phyloP scores from a whole-genome alignment of 805 yeast genomes.

The Zygosaccharomyces bisporus region DNA sequence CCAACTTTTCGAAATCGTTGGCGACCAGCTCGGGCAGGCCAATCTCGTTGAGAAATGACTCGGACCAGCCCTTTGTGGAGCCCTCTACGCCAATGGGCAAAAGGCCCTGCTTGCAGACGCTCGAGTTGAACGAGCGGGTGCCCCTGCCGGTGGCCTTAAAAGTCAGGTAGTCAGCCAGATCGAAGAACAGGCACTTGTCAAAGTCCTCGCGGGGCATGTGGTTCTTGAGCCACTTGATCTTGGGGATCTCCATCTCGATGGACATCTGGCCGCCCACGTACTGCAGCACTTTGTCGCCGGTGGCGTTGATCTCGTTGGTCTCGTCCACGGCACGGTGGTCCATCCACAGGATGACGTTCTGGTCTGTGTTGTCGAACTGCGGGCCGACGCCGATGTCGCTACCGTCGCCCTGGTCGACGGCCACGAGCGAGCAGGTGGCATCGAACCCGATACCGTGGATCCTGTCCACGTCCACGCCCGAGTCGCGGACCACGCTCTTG shows the following conservation, averaged over 20 bases:
- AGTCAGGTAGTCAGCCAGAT: slow-evolving; percentile 86
- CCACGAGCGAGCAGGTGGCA: slow-evolving; percentile 95
- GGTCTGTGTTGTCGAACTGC: slow-evolving; percentile 64
- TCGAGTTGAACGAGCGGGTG: slow-evolving; percentile 83
- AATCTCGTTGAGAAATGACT: slow-evolving; percentile 63
- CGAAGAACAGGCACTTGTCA: slow-evolving; percentile 72
- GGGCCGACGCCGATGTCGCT: slow-evolving; percentile 90
- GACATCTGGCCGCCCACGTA: slow-evolving; percentile 98
- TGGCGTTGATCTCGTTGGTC: slow-evolving; percentile 74
- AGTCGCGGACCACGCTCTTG: slow-evolving; percentile 65
- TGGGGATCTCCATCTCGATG: slow-evolving; percentile 97
- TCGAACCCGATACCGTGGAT: slow-evolving; percentile 92
- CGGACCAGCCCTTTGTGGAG: slow-evolving; percentile 84
- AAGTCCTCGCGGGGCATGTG: slow-evolving; percentile 64
- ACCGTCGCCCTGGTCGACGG: slow-evolving; percentile 58
- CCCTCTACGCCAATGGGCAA: slow-evolving; percentile 91
- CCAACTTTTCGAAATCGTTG: slow-evolving; percentile 72
- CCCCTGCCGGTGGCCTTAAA: slow-evolving; percentile 86
- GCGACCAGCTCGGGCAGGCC: slow-evolving; percentile 74
- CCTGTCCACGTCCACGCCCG: slow-evolving; percentile 61
- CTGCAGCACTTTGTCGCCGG: slow-evolving; percentile 72
- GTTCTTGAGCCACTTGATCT: slow-evolving; percentile 92
- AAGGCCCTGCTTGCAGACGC: slow-evolving; percentile 93
- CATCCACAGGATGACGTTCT: slow-evolving; percentile 95
- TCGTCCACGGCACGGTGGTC: slow-evolving; percentile 91